Evolutionary conservation across 73 alveolate genomes (phyloP).

Genomic region (Tetrahymena elliotti): DNA sequence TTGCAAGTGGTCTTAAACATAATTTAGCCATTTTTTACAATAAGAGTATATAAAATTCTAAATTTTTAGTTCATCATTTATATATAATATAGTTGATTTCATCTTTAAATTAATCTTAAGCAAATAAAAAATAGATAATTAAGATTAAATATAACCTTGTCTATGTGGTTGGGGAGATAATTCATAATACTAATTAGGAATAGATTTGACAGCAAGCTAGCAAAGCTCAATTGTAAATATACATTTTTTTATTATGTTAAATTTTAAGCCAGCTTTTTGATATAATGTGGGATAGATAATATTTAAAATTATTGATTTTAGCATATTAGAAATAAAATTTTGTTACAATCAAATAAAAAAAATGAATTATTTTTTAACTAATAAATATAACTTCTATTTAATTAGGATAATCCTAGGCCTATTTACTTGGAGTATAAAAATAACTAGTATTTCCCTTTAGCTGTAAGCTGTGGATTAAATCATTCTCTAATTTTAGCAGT

Average conservation of each 20-base stretch:
- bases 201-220: not conserved
- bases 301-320: not conserved
- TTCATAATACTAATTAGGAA: conserved; percentile 10
- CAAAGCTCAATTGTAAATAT: not conserved
- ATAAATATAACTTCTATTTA: not conserved
- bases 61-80: not conserved
- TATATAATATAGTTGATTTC: too few relatives aligned
- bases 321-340: not conserved
- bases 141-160: not conserved
- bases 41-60: not conserved
- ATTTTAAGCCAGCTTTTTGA: too few relatives aligned
- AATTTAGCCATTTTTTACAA: not conserved
- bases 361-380: not conserved
- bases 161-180: conserved; percentile 40
- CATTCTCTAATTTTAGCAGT: not conserved
- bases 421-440: not conserved
- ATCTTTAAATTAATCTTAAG: too few relatives aligned
- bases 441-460: not conserved
- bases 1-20: not conserved
- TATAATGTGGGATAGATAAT: not conserved
- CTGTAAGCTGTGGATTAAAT: not conserved
- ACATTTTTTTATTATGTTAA: not conserved
- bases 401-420: not conserved
- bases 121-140: not conserved
- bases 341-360: not conserved